Evolutionary conservation across 345 rosid genomes (phyloP).

Genomic region (Syzygium jambos): DNA sequence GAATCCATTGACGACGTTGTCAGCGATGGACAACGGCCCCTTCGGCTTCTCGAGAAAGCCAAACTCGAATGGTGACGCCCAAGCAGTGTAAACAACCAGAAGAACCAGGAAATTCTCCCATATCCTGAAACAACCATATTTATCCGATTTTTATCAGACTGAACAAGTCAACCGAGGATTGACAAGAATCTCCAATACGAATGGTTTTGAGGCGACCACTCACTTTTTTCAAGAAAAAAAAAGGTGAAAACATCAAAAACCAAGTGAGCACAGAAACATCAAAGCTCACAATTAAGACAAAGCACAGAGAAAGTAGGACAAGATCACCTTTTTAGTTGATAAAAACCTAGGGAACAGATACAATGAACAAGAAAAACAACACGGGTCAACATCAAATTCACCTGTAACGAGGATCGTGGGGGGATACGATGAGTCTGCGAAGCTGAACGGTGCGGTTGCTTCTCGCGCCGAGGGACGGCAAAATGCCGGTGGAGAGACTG

Average conservation of each 20-base stretch:
- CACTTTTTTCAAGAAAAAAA: neutral
- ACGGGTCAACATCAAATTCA: neutral
- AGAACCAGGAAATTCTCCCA: slow-evolving; percentile 78
- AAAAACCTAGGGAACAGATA: neutral
- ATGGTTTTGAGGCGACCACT: neutral
- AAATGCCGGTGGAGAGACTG: slow-evolving; percentile 79
- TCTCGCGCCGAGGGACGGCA: slow-evolving; percentile 91
- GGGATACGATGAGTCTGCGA: slow-evolving; percentile 44
- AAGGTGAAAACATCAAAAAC: neutral
- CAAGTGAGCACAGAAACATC: neutral
- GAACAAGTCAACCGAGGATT: neutral
- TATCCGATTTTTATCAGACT: neutral
- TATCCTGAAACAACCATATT: slow-evolving; percentile 35
- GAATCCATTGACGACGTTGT: slow-evolving; percentile 84
- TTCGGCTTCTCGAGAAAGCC: slow-evolving; percentile 68
- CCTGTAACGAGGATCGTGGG: slow-evolving; percentile 90
- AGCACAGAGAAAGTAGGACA: neutral
- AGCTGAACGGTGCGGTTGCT: slow-evolving; percentile 72
- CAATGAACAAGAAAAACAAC: neutral
- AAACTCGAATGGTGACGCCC: slow-evolving; percentile 91
- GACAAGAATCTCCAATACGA: neutral
- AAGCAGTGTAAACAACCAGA: slow-evolving; percentile 79
- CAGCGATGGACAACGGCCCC: slow-evolving; percentile 43
- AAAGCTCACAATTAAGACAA: neutral
- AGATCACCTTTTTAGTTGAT: neutral